These are phyloP conservation scores for Panellus pusillus DNA, from an alignment of 768 basidiomycete species.

Conservation along the genomic window DNA sequence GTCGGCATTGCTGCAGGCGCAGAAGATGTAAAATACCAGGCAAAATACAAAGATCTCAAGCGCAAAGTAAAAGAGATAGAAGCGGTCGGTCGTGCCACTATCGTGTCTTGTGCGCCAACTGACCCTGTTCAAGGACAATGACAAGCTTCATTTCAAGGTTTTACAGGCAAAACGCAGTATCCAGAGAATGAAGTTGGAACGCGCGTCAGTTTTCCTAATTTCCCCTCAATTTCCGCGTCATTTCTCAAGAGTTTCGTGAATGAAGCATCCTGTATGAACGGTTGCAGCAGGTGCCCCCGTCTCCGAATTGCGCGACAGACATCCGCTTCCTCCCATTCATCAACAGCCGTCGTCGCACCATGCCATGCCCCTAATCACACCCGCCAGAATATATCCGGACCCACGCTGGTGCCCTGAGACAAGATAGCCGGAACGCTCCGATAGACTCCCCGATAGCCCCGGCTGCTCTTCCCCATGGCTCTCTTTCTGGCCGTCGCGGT, in stretches of 20 bases:
- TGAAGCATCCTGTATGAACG: conserved; percentile 78
- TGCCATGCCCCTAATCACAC: conserved; percentile 12
- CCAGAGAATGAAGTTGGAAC: conserved; percentile 83
- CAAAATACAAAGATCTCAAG: conserved; percentile 87
- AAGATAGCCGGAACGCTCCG: conserved; percentile 49
- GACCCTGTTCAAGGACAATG: conserved; percentile 68
- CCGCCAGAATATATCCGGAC: conserved; percentile 45
- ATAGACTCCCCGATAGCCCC: conserved; percentile 52
- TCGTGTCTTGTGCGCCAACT: neutral
- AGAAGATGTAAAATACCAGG: conserved; percentile 84
- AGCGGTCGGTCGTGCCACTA: conserved; percentile 51
- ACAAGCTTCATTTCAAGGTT: conserved; percentile 82
- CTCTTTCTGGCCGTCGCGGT: conserved; percentile 38
- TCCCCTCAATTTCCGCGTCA: conserved; percentile 17
- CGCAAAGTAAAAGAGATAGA: conserved; percentile 88
- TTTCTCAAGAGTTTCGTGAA: conserved; percentile 17
- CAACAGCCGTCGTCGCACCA: conserved; percentile 33
- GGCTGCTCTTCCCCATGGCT: conserved; percentile 33
- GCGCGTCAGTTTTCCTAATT: conserved; percentile 64
- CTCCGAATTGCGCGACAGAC: conserved; percentile 48
- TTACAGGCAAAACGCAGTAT: conserved; percentile 79
- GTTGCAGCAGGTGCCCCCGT: conserved; percentile 59
- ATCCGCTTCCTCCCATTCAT: conserved; percentile 32
- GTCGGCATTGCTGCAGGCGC: conserved; percentile 75
- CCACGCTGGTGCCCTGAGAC: conserved; percentile 13